Base-by-base conservation (phyloP, 2,329 filamentous ascomycete genomes). In the Ceratocystis lukuohia region DNA sequence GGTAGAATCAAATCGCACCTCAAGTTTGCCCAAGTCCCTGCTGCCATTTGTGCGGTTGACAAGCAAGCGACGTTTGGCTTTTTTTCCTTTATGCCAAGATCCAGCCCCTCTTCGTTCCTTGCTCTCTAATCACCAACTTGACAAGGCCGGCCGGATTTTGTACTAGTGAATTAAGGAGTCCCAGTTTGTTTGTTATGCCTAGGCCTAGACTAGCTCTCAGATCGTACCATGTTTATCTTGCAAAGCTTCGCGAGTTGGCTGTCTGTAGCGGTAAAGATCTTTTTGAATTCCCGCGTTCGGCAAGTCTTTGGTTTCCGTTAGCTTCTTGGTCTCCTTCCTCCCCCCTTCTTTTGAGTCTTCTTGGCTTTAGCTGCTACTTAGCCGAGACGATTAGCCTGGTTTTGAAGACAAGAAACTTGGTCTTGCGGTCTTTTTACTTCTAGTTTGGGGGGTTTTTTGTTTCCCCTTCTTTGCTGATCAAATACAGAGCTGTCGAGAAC, bases 271-370 rank as follows among this genome's bases (percentile, higher is more conserved):
- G 37, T 4, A 41, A 41, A 15, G 1, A 5, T 8, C 10, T 25
- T n/a, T 50, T 8, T 17, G 22, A 10, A 28, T 57, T 57, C 53
- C 53, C 30, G 53, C 25, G 53, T 57, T 30, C 22, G 22, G 53
- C 53, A 57, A 57, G 53, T 57, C 53, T n/a, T 57, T 30, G 22
- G 28, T 30, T 33, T 57, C 53, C 53, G 46, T 50, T 41, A 41
- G n/a, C 17, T 50, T 20, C 20, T 22, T 17, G 50, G 20, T 22
- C 20, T 57, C 30, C 53, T 57, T 28, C 53, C 37, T 12, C 33
- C 37, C 37, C 20, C 53, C 28, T 57, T 57, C 25, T 57, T 22
- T 57, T 5, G 12, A 33, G 53, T 8, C 53, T 57, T 57, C 53
- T 57, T 57, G 20, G 53, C 15, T 8, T 17, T 57, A 57, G 53